phyloP scores from a whole-genome alignment of 352 stramenopile species.

The Peronospora destructor region DNA sequence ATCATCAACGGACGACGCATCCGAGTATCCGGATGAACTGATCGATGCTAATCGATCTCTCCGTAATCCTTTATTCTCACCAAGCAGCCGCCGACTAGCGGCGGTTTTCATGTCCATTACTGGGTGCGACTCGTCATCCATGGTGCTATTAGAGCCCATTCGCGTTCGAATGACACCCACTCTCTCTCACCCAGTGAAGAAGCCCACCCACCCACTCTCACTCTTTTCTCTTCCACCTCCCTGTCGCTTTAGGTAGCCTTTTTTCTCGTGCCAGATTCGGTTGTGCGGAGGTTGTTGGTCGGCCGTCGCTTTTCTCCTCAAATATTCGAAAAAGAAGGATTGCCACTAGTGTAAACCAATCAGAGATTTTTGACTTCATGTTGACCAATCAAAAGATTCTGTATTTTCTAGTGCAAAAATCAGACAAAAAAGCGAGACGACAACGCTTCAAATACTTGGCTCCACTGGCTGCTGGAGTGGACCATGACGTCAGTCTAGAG shows the following conservation, averaged over 20 bases:
- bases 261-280: slow-evolving; percentile 18
- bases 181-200: not conserved
- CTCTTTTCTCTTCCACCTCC: slow-evolving; percentile 4
- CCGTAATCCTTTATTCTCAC: slow-evolving; percentile 28
- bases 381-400: slow-evolving; percentile 6
- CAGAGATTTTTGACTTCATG: slow-evolving; percentile 12
- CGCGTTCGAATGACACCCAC: slow-evolving; percentile 4
- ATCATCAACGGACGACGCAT: slow-evolving; percentile 30
- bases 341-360: slow-evolving; percentile 12
- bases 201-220: not conserved
- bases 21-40: slow-evolving; percentile 37
- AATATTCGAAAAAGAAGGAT: slow-evolving; percentile 33
- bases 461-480: not conserved
- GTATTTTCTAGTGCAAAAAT: slow-evolving; percentile 14
- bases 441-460: slow-evolving; percentile 12
- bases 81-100: slow-evolving; percentile 25
- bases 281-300: slow-evolving; percentile 21
- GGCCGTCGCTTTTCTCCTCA: slow-evolving; percentile 9
- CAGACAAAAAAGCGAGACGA: slow-evolving; percentile 8
- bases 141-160: slow-evolving; percentile 40
- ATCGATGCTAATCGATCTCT: slow-evolving; percentile 31
- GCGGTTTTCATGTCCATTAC: slow-evolving; percentile 35
- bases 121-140: slow-evolving; percentile 43
- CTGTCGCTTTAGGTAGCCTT: slow-evolving; percentile 11
- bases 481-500: slow-evolving; percentile 20